Conservation (phyloP, 768 basidiomycete genomes). For the Rhizopogon rudus region DNA sequence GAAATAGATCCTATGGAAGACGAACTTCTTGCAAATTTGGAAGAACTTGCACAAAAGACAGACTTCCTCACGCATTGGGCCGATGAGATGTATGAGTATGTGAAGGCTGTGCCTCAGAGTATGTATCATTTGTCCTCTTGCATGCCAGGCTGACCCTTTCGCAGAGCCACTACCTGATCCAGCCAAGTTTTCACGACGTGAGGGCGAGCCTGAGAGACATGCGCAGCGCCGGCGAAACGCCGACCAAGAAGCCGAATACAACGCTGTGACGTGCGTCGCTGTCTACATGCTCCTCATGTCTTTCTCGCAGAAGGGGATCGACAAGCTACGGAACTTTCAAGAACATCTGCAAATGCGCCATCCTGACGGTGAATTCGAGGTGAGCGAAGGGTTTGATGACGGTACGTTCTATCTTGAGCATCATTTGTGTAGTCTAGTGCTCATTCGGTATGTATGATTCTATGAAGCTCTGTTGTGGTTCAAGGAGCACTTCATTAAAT, state of each 20-base stretch:
- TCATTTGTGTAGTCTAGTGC: neutral
- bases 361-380: constrained; percentile 68
- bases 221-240: constrained; percentile 66
- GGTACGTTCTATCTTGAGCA: constrained; percentile 37
- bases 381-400: constrained; percentile 78
- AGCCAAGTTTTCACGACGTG: constrained; percentile 61
- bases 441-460: constrained; percentile 4
- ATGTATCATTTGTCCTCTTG: constrained; percentile 24
- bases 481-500: constrained; percentile 90
- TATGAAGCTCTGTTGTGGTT: constrained; percentile 78
- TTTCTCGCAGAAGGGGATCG: constrained; percentile 91
- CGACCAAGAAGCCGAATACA: constrained; percentile 76
- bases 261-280: constrained; percentile 81
- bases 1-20: constrained; percentile 74
- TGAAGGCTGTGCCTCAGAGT: constrained; percentile 84
- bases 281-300: constrained; percentile 90
- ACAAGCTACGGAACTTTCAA: constrained; percentile 71
- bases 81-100: constrained; percentile 89
- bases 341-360: constrained; percentile 79
- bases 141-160: neutral
- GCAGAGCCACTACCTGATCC: constrained; percentile 81
- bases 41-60: constrained; percentile 95
- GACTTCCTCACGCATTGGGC: constrained; percentile 91
- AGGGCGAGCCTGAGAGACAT: constrained; percentile 68
- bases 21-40: constrained; percentile 70